Evolutionary conservation across 305 asterid genomes (phyloP).

Genomic region (Solanum aculeatissimum): DNA sequence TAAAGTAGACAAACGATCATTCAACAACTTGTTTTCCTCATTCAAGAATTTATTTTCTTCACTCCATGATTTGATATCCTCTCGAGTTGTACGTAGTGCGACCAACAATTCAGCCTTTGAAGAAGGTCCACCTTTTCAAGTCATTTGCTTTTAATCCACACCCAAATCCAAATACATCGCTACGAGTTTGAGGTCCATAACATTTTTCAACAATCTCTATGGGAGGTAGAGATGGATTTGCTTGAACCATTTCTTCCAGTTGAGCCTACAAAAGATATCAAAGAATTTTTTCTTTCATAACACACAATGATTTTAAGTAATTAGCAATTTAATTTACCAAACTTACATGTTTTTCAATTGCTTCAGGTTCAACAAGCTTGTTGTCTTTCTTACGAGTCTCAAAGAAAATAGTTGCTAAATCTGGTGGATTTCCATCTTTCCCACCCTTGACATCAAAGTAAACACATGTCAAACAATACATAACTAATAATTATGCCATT

Average conservation of each 20-base stretch:
- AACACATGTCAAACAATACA: background rate
- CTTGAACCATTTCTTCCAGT: background rate
- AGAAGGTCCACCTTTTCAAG: background rate
- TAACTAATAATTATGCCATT: background rate
- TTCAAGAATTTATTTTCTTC: background rate
- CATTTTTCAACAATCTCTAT: background rate
- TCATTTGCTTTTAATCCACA: background rate
- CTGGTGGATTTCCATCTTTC: background rate
- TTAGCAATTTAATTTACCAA: too few species aligned
- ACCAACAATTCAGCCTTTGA: background rate
- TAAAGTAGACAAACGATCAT: background rate
- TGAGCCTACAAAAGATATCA: background rate
- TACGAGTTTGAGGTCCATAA: background rate
- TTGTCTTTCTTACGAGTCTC: background rate
- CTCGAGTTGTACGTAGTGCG: background rate
- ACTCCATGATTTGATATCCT: background rate
- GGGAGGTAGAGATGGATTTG: background rate
- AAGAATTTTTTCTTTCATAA: background rate
- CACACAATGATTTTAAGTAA: background rate
- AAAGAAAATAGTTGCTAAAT: background rate
- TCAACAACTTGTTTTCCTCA: background rate
- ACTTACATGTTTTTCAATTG: background rate
- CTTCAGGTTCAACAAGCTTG: background rate
- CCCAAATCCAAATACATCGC: background rate
- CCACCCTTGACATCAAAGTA: background rate